Percentiles rank a stretch among this genome's conserved stretches.
Evolutionary conservation across 23 red algal genomes (phyloP).

Genomic region (Gracilariopsis chorda): DNA sequence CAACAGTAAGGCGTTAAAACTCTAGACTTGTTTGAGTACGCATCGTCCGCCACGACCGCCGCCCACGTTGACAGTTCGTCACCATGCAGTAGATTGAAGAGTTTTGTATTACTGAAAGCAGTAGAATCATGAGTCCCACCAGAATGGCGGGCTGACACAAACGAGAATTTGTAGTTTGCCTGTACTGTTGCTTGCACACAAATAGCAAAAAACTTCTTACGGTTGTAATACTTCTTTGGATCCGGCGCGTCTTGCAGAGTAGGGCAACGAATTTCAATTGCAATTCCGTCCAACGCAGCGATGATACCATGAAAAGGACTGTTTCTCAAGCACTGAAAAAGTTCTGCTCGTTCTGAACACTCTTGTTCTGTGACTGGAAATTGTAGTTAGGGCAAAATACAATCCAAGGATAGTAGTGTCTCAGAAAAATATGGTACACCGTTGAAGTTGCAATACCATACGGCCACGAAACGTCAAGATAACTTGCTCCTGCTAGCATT

Average conservation of each 20-base stretch:
- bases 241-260: constrained; percentile 30
- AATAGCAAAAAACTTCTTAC: background rate
- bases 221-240: constrained; percentile 2
- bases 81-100: background rate
- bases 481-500: no score
- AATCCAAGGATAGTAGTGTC: no score
- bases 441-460: no score
- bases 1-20: background rate
- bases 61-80: background rate
- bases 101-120: background rate
- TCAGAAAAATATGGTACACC: no score
- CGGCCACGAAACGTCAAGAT: no score
- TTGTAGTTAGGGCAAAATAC: no score
- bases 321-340: no score
- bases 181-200: constrained; percentile 27
- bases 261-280: no score
- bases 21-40: background rate
- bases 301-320: no score
- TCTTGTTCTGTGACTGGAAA: no score
- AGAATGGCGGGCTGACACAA: constrained; percentile 16
- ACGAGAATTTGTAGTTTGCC: constrained; percentile 20
- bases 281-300: no score
- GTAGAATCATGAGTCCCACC: constrained; percentile 15
- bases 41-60: background rate
- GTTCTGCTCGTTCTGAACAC: no score